Base-by-base conservation (phyloP, 2,329 filamentous ascomycete species). In the Aspergillus puulaauensis region DNA sequence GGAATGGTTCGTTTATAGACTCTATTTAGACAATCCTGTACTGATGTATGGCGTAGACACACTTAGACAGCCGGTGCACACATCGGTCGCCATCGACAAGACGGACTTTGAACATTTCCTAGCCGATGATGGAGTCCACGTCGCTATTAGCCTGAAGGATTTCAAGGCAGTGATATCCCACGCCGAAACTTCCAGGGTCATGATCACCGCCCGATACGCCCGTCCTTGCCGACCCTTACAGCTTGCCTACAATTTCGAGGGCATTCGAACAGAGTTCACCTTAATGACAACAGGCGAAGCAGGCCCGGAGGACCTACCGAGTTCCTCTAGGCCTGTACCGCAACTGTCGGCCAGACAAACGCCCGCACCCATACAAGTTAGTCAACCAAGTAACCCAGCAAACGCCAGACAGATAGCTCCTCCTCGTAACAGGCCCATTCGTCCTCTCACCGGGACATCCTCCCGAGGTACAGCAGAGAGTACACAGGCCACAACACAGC, bases 131-230 rank as follows among this genome's bases (percentile, higher is more conserved):
- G 79, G 81, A 40, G 73, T 87, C 56, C 86, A 88, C 64, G 81
- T 87, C 61, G 80, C 84, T 50, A 86, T 87, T 61, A 86, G 80
- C 64, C 80, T 87, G 56, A 88, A 86, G 67, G 86, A 88, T 68
- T 88, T 88, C 76, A 85, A 84, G 66, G 82, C 86, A 7, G 83
- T 86, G 24, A 83, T 88, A 23, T 75, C 80, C 1, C 85, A 88
- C 67, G 85, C 86, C 6, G 84, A 86, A 60, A 83, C 83, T 1
- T 73, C 85, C 33, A 80, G 81, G 64, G 78, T 79, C 2, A 76
- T 75, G 6, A 75, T 88, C 12, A 82, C 79, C 39, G 84, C 84
- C 35, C 79, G 77, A 54, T 88, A 86, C 65, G 87, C 85, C 2
- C 77, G 79, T 21, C 84, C 86, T 4, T 83, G 79, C 35, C 79